Conservation (phyloP, 1,284 basidiomycete genomes). For the Boletus semigastroideus region DNA sequence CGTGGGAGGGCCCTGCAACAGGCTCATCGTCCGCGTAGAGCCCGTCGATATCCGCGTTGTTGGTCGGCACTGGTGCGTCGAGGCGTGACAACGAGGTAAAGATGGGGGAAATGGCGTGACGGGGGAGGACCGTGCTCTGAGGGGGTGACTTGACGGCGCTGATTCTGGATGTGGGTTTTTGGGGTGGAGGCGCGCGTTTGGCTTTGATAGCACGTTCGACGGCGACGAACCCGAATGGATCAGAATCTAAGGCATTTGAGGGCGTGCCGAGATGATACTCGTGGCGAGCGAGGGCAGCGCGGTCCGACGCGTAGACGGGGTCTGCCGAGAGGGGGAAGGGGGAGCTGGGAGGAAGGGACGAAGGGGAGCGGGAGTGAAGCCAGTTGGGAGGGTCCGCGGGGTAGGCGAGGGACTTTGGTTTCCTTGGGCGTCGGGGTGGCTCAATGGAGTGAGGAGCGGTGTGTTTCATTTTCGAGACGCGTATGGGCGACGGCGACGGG, state of each 20-base stretch:
- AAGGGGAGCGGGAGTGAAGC: conserved; percentile 22
- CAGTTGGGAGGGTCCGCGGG: conserved; percentile 36
- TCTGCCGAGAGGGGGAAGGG: conserved; percentile 26
- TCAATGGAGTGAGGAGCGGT: conserved; percentile 17
- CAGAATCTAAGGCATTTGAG: conserved; percentile 31
- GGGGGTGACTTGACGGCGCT: conserved; percentile 25
- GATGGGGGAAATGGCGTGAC: conserved; percentile 1
- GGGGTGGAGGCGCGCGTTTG: conserved; percentile 14
- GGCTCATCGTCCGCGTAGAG: conserved; percentile 29
- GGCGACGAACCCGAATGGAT: conserved; percentile 46
- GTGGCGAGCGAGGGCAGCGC: conserved; percentile 6
- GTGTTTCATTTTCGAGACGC: conserved; percentile 23
- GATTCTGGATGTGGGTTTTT: conserved; percentile 8
- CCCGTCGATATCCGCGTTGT: conserved; percentile 33
- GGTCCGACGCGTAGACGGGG: not conserved
- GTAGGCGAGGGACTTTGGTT: conserved; percentile 32
- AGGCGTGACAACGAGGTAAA: conserved; percentile 19
- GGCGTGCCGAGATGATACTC: conserved; percentile 24
- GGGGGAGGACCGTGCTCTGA: conserved; percentile 18
- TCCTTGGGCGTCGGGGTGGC: conserved; percentile 34
- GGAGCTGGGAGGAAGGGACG: conserved; percentile 35
- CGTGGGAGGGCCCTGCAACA: conserved; percentile 26
- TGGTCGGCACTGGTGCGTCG: conserved; percentile 27
- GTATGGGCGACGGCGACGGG: conserved; percentile 32
- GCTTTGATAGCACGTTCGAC: conserved; percentile 40